Conservation (phyloP, 768 basidiomycete species). For the Amanita exitialis region DNA sequence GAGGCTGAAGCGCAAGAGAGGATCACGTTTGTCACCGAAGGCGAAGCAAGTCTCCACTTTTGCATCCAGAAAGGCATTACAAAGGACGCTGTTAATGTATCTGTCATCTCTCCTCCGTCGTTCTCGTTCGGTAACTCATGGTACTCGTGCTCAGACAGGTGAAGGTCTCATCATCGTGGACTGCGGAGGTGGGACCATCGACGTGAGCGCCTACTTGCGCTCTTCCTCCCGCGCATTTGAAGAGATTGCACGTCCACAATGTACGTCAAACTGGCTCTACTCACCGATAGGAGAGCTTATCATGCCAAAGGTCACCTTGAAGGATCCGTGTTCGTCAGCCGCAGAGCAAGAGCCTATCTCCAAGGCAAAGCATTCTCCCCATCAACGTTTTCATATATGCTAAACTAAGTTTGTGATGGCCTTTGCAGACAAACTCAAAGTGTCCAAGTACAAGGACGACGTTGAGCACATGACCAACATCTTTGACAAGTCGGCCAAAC, state of each 20-base stretch:
- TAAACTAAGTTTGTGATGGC: slow-evolving; percentile 17
- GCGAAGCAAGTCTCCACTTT: slow-evolving; percentile 45
- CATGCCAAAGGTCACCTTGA: slow-evolving; percentile 32
- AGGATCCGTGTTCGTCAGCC: slow-evolving; percentile 42
- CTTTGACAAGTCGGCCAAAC: slow-evolving; percentile 34
- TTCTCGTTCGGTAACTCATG: background rate
- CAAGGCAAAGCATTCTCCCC: slow-evolving; percentile 16
- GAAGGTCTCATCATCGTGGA: slow-evolving; percentile 1
- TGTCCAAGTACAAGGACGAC: slow-evolving; percentile 5
- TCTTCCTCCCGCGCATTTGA: background rate
- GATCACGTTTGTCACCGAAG: slow-evolving; percentile 42
- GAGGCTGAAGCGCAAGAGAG: slow-evolving; percentile 22
- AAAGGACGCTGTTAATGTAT: slow-evolving; percentile 17
- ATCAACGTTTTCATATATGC: slow-evolving; percentile 5
- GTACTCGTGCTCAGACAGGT: background rate
- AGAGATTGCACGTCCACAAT: slow-evolving; percentile 1
- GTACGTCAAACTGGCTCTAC: slow-evolving; percentile 6
- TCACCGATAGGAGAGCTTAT: background rate
- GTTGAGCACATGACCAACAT: slow-evolving; percentile 1
- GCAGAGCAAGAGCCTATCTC: slow-evolving; percentile 29
- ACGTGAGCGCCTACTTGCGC: background rate
- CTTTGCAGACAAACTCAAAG: slow-evolving; percentile 25
- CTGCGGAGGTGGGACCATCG: slow-evolving; percentile 1
- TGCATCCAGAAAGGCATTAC: slow-evolving; percentile 23
- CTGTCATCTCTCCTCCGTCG: slow-evolving; percentile 14